phyloP scores from a whole-genome alignment of 108 stramenopile species.

The Ochromonas danica region DNA sequence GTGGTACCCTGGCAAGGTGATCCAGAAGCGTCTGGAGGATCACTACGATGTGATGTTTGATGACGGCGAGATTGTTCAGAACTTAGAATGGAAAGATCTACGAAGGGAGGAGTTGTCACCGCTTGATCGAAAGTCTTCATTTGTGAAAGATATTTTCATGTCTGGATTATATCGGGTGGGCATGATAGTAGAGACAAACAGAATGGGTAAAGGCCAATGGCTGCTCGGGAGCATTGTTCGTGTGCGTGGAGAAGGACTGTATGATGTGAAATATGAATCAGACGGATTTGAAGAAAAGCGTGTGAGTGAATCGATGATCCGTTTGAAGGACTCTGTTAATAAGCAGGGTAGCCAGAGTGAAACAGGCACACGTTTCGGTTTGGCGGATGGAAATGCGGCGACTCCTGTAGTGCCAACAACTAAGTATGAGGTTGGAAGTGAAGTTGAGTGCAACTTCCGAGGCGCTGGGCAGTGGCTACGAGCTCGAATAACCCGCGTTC shows the following conservation, averaged over 20 bases:
- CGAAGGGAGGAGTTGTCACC: too few relatives aligned
- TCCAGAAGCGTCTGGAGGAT: background rate
- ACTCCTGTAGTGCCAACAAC: too few relatives aligned
- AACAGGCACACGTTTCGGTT: too few relatives aligned
- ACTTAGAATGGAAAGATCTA: too few relatives aligned
- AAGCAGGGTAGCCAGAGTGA: too few relatives aligned
- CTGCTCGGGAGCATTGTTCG: background rate
- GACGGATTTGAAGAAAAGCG: too few relatives aligned
- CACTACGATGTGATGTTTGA: background rate
- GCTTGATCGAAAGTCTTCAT: background rate
- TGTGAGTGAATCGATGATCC: too few relatives aligned
- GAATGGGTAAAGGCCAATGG: background rate
- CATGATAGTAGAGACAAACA: background rate
- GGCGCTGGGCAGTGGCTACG: background rate
- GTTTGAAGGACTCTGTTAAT: too few relatives aligned
- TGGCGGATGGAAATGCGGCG: too few relatives aligned
- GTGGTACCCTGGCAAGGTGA: background rate
- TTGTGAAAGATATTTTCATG: background rate
- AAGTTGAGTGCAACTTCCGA: background rate
- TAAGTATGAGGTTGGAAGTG: background rate
- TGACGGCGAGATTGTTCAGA: slow-evolving; percentile 1
- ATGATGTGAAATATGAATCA: too few relatives aligned
- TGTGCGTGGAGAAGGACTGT: background rate
- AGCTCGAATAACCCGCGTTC: background rate
- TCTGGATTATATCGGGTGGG: background rate